phyloP scores from a whole-genome alignment of 768 basidiomycete species.

The Grammothele lineata region DNA sequence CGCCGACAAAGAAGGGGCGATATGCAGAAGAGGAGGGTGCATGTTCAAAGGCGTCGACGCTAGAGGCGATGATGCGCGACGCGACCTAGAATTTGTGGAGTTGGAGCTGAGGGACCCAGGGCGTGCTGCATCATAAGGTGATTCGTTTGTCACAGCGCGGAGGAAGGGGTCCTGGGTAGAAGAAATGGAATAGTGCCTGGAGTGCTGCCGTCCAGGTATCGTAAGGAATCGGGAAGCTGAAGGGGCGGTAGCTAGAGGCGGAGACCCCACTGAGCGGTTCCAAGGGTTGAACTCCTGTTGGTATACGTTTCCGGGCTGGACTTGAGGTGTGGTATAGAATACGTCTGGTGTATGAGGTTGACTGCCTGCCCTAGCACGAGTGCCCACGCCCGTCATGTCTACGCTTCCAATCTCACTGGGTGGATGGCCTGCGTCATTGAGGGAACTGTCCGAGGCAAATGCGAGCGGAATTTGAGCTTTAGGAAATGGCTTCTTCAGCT shows the following conservation, averaged over 20 bases:
- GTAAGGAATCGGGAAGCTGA: conserved; percentile 3
- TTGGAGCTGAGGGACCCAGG: conserved; percentile 10
- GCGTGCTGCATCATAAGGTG: conserved; percentile 13
- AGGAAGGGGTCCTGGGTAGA: conserved; percentile 9
- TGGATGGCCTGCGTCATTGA: conserved; percentile 4
- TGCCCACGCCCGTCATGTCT: conserved; percentile 68
- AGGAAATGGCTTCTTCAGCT: conserved; percentile 58
- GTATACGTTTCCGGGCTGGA: background rate
- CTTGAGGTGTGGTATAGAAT: conserved; percentile 17
- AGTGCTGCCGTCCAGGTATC: background rate
- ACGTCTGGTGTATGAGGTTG: conserved; percentile 18
- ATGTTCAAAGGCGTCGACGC: conserved; percentile 1
- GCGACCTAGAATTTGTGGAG: background rate
- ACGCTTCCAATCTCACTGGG: conserved; percentile 31
- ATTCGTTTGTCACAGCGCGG: conserved; percentile 1
- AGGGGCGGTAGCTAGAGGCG: background rate
- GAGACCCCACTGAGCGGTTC: conserved; percentile 6
- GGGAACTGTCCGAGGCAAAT: conserved; percentile 27
- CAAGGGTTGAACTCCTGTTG: conserved; percentile 16
- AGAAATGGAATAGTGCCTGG: conserved; percentile 9
- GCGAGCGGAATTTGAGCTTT: conserved; percentile 61
- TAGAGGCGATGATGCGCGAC: conserved; percentile 9
- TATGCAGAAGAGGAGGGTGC: background rate
- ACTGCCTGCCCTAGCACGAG: conserved; percentile 19
- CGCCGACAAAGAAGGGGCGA: background rate